These are phyloP conservation scores for Colletotrichum agaves DNA, from an alignment of 2,329 filamentous ascomycete genomes.

Conservation along the genomic window DNA sequence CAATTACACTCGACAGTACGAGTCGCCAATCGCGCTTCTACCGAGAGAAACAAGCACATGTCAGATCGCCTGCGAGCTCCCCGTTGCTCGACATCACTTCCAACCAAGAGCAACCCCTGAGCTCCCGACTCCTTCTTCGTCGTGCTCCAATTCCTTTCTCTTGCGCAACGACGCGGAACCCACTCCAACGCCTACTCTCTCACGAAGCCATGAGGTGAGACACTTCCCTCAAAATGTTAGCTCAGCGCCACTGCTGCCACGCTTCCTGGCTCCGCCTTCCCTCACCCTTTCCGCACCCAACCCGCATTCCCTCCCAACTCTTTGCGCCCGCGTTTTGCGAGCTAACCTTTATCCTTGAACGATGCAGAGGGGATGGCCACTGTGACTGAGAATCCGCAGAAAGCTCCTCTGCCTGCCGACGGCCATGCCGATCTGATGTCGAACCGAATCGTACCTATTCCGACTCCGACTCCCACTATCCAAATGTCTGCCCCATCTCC, in stretches of 20 bases:
- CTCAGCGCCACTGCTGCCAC: conserved; percentile 28
- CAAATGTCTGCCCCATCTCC: conserved; percentile 68
- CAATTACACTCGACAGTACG: conserved; percentile 12
- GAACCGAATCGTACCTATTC: conserved; percentile 60
- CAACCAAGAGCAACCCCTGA: background rate
- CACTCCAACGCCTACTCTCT: conserved; percentile 14
- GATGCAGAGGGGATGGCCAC: conserved; percentile 62
- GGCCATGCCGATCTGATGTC: conserved; percentile 58
- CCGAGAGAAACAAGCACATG: conserved; percentile 6
- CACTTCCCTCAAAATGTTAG: conserved; percentile 23
- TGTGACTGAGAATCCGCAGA: conserved; percentile 62
- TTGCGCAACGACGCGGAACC: conserved; percentile 11
- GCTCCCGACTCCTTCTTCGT: background rate
- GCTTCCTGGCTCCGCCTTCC: conserved; percentile 31
- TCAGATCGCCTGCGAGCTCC: background rate
- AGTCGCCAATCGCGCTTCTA: background rate
- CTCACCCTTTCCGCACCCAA: conserved; percentile 2
- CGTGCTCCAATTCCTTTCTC: background rate
- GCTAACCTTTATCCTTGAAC: conserved; percentile 38
- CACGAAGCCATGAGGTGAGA: conserved; percentile 37
- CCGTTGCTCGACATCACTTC: background rate
- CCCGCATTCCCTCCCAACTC: conserved; percentile 27
- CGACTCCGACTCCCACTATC: conserved; percentile 66
- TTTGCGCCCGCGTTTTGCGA: conserved; percentile 31
- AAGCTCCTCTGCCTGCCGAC: conserved; percentile 53